phyloP scores from a whole-genome alignment of 2,329 filamentous ascomycete species.

The Xylariaceae sp. region DNA sequence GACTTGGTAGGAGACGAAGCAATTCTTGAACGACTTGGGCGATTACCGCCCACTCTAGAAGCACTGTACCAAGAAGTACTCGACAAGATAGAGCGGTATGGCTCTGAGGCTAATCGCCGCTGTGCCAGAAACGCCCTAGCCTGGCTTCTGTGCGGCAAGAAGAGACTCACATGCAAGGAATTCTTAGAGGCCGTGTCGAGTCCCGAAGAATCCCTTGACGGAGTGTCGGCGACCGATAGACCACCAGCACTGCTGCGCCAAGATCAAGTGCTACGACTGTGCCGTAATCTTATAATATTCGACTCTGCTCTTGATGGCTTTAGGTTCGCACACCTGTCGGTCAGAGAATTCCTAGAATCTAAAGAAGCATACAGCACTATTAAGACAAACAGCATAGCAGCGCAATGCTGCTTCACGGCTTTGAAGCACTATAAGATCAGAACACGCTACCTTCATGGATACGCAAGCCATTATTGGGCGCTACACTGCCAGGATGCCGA shows the following conservation, averaged over 20 bases:
- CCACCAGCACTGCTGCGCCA: background rate
- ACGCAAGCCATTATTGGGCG: background rate
- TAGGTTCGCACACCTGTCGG: slow-evolving; percentile 3
- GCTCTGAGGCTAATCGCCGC: background rate
- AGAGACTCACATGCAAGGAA: background rate
- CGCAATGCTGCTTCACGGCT: background rate
- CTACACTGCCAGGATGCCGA: background rate
- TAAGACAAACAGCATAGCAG: background rate
- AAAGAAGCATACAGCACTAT: background rate
- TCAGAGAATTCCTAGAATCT: slow-evolving; percentile 3
- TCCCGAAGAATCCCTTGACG: no score
- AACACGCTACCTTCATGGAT: background rate
- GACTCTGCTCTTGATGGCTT: background rate
- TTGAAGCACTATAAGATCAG: background rate
- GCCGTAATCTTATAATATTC: background rate
- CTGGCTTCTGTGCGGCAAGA: slow-evolving; percentile 1
- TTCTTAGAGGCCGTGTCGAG: background rate
- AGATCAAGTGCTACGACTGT: slow-evolving; percentile 3
- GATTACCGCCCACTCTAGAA: background rate
- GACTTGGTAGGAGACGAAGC: background rate
- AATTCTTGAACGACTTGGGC: background rate
- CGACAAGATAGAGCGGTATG: background rate
- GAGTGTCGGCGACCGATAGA: background rate
- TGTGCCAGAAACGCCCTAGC: slow-evolving; percentile 5
- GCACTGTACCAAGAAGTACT: slow-evolving; percentile 2